These are phyloP conservation scores for Apiospora phragmitis DNA, from an alignment of 2,329 filamentous ascomycete species.

Conservation along the genomic window DNA sequence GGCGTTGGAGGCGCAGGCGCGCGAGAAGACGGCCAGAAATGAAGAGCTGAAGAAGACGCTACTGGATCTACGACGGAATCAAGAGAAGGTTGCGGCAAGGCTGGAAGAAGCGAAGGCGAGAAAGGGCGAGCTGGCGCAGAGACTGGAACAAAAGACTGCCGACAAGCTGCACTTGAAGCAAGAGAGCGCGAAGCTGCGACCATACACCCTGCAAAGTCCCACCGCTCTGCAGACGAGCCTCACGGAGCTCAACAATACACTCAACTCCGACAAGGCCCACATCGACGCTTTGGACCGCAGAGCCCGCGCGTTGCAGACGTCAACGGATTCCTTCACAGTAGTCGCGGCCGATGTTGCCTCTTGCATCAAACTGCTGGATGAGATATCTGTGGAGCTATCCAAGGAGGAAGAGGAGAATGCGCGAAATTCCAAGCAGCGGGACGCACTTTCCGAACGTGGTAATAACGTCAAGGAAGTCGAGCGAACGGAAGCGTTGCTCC, in stretches of 20 bases:
- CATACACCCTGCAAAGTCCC: conserved; percentile 89
- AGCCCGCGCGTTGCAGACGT: conserved; percentile 87
- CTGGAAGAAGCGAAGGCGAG: conserved; percentile 81
- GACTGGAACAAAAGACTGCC: conserved; percentile 71
- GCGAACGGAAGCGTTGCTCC: conserved; percentile 78
- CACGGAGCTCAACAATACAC: conserved; percentile 76
- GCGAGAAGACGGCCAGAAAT: conserved; percentile 82
- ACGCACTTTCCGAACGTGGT: conserved; percentile 82
- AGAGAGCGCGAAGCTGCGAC: conserved; percentile 85
- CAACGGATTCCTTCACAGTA: conserved; percentile 82
- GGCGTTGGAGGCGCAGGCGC: conserved; percentile 77
- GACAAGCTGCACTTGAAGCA: conserved; percentile 71
- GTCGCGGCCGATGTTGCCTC: conserved; percentile 83
- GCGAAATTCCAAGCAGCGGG: conserved; percentile 77
- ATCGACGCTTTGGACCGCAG: conserved; percentile 87
- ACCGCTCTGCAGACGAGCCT: conserved; percentile 79
- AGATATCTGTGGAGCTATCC: conserved; percentile 78
- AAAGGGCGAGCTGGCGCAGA: conserved; percentile 72
- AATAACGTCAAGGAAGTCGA: conserved; percentile 93
- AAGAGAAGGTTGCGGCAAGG: conserved; percentile 79
- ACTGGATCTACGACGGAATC: conserved; percentile 76
- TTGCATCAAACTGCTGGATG: conserved; percentile 86
- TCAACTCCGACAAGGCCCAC: conserved; percentile 76
- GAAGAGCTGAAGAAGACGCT: conserved; percentile 83
- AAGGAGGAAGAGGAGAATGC: conserved; percentile 91